phyloP scores from a whole-genome alignment of 495 filamentous ascomycete genomes.

The Lasiosphaeria ovina region DNA sequence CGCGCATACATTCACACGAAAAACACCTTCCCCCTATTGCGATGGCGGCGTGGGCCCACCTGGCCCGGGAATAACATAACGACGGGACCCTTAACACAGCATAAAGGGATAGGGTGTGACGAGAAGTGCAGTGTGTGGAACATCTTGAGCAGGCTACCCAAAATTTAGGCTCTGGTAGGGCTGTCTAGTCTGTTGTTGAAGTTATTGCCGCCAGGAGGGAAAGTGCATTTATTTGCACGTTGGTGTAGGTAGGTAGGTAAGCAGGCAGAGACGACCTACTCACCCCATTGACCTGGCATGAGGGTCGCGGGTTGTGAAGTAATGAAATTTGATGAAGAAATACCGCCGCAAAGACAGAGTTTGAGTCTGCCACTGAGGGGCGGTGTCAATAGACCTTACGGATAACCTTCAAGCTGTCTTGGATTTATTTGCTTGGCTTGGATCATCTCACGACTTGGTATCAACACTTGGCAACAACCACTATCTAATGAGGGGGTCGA shows the following conservation, averaged over 20 bases:
- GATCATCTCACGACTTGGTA: no score
- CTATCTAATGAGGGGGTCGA: no score
- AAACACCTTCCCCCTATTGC: not conserved
- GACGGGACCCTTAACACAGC: not conserved
- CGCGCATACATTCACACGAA: slow-evolving; percentile 1
- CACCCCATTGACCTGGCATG: not conserved
- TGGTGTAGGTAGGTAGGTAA: not conserved
- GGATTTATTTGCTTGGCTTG: no score
- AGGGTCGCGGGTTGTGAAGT: not conserved
- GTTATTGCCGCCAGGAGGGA: slow-evolving; percentile 1
- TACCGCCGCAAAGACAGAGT: no score
- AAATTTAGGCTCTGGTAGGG: no score
- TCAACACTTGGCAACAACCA: no score
- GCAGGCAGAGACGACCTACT: not conserved
- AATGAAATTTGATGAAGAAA: no score
- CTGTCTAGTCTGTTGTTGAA: not conserved
- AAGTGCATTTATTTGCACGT: not conserved
- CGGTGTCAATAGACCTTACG: no score
- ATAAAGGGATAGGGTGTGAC: not conserved
- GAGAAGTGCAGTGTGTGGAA: no score
- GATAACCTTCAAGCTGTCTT: no score
- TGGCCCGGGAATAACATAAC: not conserved
- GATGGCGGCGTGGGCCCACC: not conserved
- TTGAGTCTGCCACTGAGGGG: no score
- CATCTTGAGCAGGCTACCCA: no score